Evolutionary conservation across 2,329 filamentous ascomycete species (phyloP).

Genomic region (Fusarium scirpi): DNA sequence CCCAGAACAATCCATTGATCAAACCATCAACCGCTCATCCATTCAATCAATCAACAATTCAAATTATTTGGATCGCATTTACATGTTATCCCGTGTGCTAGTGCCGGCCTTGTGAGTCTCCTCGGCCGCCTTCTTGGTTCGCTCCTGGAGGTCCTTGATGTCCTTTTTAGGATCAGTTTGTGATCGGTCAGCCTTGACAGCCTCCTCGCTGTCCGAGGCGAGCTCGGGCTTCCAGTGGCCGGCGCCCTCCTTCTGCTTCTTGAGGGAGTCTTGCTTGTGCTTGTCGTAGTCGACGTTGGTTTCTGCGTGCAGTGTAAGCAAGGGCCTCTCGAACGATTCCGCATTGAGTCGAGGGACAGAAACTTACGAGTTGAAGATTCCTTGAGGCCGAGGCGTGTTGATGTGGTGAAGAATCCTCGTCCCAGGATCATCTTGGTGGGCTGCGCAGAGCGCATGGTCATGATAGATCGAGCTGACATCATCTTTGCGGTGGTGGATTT

Average conservation of each 20-base stretch:
- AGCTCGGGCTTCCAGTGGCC: conserved; percentile 83
- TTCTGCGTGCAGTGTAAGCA: conserved; percentile 41
- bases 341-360: neutral
- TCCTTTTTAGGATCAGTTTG: conserved; percentile 51
- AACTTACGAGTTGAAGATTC: conserved; percentile 54
- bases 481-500: conserved; percentile 24
- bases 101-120: conserved; percentile 62
- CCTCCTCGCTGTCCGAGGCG: conserved; percentile 83
- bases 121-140: conserved; percentile 65
- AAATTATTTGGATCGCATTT: conserved; percentile 13
- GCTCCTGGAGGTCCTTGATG: conserved; percentile 66
- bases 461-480: conserved; percentile 41
- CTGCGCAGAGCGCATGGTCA: conserved; percentile 44
- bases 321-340: neutral
- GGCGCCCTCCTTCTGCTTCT: conserved; percentile 77
- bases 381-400: conserved; percentile 50
- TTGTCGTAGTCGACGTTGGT: conserved; percentile 61
- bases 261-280: conserved; percentile 70
- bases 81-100: conserved; percentile 61
- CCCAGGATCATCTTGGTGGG: conserved; percentile 39
- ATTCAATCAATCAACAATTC: conserved; percentile 7
- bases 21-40: conserved; percentile 4
- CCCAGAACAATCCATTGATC: conserved; percentile 13
- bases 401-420: conserved; percentile 47
- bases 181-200: conserved; percentile 74